Evolutionary conservation across 495 filamentous ascomycete species (phyloP).

Genomic region (Aspergillus ostianus): DNA sequence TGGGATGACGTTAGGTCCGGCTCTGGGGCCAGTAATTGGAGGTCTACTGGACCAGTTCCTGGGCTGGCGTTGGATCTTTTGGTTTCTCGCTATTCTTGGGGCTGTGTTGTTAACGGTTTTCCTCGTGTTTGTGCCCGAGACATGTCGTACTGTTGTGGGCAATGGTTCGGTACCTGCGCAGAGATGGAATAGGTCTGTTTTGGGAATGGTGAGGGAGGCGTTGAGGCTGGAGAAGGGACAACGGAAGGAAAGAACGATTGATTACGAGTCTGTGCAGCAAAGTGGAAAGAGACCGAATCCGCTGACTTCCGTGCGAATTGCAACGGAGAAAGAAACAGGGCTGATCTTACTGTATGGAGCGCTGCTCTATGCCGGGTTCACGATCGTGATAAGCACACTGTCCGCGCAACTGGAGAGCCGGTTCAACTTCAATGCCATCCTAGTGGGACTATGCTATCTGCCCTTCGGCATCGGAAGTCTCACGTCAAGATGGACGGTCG

Average conservation of each 20-base stretch:
- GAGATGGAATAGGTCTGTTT: constrained; percentile 37
- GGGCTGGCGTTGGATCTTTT: constrained; percentile 72
- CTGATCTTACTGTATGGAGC: constrained; percentile 37
- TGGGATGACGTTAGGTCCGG: constrained; percentile 42
- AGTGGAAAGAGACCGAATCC: constrained; percentile 25
- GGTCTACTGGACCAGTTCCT: constrained; percentile 62
- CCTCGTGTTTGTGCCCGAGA: constrained; percentile 40
- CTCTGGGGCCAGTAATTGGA: constrained; percentile 62
- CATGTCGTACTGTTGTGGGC: constrained; percentile 45
- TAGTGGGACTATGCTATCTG: constrained; percentile 48
- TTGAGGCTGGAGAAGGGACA: constrained; percentile 9
- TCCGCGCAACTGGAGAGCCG: constrained; percentile 29
- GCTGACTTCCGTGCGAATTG: constrained; percentile 31
- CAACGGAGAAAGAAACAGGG: constrained; percentile 35
- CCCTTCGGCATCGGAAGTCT: constrained; percentile 43
- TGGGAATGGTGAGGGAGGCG: constrained; percentile 18
- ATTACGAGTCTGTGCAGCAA: constrained; percentile 16
- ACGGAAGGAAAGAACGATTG: not conserved
- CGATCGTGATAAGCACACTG: constrained; percentile 30
- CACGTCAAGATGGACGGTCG: constrained; percentile 32
- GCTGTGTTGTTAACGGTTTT: constrained; percentile 33
- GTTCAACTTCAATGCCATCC: constrained; percentile 41
- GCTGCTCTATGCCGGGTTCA: constrained; percentile 24
- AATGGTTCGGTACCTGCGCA: constrained; percentile 43
- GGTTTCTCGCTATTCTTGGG: constrained; percentile 65